Conservation (phyloP, 1,284 basidiomycete species). For the Cutaneotrichosporon cavernicola region DNA sequence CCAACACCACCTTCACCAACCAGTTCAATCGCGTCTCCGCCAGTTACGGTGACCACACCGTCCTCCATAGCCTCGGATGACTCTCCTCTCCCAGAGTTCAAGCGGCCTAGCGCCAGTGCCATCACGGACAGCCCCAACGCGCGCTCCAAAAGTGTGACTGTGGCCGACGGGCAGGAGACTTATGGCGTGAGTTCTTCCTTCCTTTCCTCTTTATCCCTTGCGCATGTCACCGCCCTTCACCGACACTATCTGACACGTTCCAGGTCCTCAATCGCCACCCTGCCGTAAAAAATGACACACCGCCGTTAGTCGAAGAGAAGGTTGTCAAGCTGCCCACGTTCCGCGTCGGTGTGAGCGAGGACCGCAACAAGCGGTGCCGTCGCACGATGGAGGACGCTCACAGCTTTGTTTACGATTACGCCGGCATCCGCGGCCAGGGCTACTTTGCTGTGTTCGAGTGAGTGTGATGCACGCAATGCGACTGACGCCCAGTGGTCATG, state of each 20-base stretch:
- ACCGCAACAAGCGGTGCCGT: slow-evolving; percentile 75
- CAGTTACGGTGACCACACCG: slow-evolving; percentile 17
- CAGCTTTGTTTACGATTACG: slow-evolving; percentile 92
- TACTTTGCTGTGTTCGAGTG: slow-evolving; percentile 95
- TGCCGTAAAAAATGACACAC: not conserved
- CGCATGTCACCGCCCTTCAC: not conserved
- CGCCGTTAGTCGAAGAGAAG: slow-evolving; percentile 1
- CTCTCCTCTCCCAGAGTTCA: slow-evolving; percentile 22
- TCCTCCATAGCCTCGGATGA: slow-evolving; percentile 19
- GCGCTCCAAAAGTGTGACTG: slow-evolving; percentile 70
- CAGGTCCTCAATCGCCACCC: slow-evolving; percentile 54
- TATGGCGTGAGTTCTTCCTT: slow-evolving; percentile 63
- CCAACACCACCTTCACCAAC: not conserved
- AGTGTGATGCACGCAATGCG: slow-evolving; percentile 20
- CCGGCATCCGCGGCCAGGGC: slow-evolving; percentile 84
- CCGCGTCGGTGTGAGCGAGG: slow-evolving; percentile 83
- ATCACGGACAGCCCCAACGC: slow-evolving; percentile 60
- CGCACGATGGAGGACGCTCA: slow-evolving; percentile 98
- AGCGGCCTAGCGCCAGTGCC: slow-evolving; percentile 29
- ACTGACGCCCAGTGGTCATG: slow-evolving; percentile 67
- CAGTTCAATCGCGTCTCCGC: slow-evolving; percentile 3
- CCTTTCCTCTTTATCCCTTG: not conserved
- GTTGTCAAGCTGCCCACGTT: slow-evolving; percentile 57
- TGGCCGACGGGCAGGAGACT: slow-evolving; percentile 68
- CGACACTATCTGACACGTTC: not conserved